phyloP scores from a whole-genome alignment of 352 stramenopile genomes.

The Thalassiosira livingstoniorum region DNA sequence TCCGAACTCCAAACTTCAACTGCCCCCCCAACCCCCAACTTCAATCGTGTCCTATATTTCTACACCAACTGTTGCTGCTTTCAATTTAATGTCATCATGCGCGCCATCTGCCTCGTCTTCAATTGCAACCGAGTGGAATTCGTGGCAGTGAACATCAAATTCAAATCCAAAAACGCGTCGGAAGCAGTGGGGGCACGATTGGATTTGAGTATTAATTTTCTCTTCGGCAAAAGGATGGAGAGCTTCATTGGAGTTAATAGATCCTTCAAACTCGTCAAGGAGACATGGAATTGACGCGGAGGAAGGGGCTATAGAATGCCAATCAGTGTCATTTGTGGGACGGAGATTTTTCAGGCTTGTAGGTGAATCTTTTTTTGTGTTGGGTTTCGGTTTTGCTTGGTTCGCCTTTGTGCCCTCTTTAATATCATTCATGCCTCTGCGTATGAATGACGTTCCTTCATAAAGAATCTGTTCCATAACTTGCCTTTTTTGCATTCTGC shows the following conservation, averaged over 20 bases:
- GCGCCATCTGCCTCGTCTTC: background rate
- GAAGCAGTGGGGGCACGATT: background rate
- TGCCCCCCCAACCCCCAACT: too few relatives aligned
- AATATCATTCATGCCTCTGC: constrained; percentile 8
- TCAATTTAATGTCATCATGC: background rate
- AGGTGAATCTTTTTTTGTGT: background rate
- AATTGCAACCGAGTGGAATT: constrained; percentile 1
- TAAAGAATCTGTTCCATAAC: constrained; percentile 17
- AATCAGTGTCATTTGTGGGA: background rate
- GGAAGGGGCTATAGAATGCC: background rate
- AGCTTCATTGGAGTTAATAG: background rate
- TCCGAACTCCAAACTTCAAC: too few relatives aligned
- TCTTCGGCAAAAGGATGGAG: background rate
- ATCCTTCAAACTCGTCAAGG: background rate
- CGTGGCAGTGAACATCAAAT: constrained; percentile 1
- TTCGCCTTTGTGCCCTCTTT: background rate
- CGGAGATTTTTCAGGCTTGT: background rate
- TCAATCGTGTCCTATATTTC: too few relatives aligned
- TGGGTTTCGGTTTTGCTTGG: background rate
- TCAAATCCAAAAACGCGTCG: constrained; percentile 6
- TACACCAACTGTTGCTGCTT: too few relatives aligned
- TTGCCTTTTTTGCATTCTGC: background rate
- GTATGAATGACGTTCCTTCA: constrained; percentile 1
- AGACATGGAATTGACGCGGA: background rate
- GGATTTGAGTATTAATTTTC: background rate